These are phyloP conservation scores for Solanum sejunctum DNA, from an alignment of 257 asterid species.

Conservation along the genomic window DNA sequence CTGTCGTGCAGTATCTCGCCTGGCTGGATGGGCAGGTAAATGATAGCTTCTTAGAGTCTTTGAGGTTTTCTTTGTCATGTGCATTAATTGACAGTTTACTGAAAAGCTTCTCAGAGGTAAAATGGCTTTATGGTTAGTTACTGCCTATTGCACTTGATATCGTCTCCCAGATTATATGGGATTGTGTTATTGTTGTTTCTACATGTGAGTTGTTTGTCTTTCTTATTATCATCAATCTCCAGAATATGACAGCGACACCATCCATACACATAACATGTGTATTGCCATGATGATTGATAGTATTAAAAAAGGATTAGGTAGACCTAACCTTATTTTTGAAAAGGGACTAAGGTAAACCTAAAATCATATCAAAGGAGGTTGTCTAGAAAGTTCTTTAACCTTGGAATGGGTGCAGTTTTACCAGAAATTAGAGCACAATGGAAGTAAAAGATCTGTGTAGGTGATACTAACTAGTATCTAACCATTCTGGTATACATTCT, in stretches of 20 bases:
- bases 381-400: background rate
- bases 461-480: background rate
- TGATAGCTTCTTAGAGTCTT: background rate
- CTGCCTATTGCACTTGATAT: background rate
- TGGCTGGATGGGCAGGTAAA: constrained; percentile 90
- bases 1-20: constrained; percentile 83
- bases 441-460: background rate
- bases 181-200: background rate
- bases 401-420: background rate
- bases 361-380: background rate
- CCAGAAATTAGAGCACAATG: background rate
- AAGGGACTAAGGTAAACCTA: background rate
- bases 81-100: background rate
- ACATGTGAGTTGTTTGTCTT: background rate
- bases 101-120: background rate
- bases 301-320: background rate
- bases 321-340: background rate
- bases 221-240: background rate
- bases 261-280: background rate
- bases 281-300: background rate
- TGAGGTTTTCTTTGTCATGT: background rate
- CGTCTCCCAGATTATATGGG: background rate
- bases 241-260: background rate
- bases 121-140: background rate
- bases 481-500: background rate